These are phyloP conservation scores for Strobilomyces confusus DNA, from an alignment of 768 basidiomycete species.

Conservation along the genomic window DNA sequence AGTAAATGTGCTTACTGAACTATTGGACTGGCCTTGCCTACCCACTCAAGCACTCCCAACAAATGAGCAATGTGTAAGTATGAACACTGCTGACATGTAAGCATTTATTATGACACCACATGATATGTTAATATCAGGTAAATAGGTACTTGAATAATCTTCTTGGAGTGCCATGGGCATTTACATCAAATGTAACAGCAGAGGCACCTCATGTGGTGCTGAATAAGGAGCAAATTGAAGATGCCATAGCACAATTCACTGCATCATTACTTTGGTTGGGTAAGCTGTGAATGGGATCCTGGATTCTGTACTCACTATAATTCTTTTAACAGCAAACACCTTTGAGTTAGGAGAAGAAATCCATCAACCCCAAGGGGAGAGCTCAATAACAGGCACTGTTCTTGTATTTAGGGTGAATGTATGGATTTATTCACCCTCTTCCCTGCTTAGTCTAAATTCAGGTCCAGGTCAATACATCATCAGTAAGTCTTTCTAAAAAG, in stretches of 20 bases:
- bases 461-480: no score
- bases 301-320: no score
- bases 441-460: no score
- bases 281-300: not conserved
- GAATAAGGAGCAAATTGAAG: not conserved
- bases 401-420: no score
- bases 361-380: no score
- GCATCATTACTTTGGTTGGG: slow-evolving; percentile 8
- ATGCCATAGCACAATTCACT: not conserved
- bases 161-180: not conserved
- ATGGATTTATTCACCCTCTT: no score
- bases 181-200: not conserved
- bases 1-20: no score
- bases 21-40: not conserved
- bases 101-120: not conserved
- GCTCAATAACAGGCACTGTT: no score
- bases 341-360: no score
- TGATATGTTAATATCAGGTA: not conserved
- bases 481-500: no score
- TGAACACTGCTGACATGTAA: not conserved
- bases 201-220: not conserved
- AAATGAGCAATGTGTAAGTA: not conserved
- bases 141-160: slow-evolving; percentile 3
- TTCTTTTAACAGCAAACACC: no score
- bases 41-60: not conserved